Base-by-base conservation (phyloP, 2,329 filamentous ascomycete species). In the Nemania abortiva region DNA sequence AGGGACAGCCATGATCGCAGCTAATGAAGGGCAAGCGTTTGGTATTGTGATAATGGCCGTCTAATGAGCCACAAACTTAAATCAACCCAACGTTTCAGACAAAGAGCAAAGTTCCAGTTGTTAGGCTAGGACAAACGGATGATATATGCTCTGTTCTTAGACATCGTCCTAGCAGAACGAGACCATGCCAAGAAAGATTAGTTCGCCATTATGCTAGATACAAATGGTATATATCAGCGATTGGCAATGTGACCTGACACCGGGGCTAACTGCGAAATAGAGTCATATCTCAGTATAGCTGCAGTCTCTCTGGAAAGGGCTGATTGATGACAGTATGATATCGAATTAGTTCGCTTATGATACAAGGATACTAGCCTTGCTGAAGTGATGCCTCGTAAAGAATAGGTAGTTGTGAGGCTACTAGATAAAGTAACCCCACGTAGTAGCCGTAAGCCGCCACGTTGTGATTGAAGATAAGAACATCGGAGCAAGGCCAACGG, bases 1-100 rank as follows among this genome's bases (percentile, higher is more conserved):
- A 68, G 64, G 65, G 53, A 34, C 63, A 70, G 65, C 65, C 70
- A 68, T 68, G 55, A 73, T 60, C 54, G 66, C 61, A 64, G 71
- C 69, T 53, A 63, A 59, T 72, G 70, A 65, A 60, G 66, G 64
- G 68, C 49, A 62, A 70, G 68, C 66, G 56, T 65, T 59, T 63
- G 37, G 47, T 47, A 69, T 59, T 34, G 47, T 57, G 15, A 61
- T 31, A 3, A 49, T 52, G 34, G 29, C 13, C 31, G 37, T 37
- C 24, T 31, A 24, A 52, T 54, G 50, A 49, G 52, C 55, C 24
- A 24, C 34, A n/a, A 13, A 52, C 22, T 56, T 49, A 62, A 59
- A 54, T 42, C 29, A 60, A 22, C 7, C 18, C 42, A 53, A 24
- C 55, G 39, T 24, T 47, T 27, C 13, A 18, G 34, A 49, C 29